Conservation (phyloP, 148 eudicot species). For the Diospyros kaki region DNA sequence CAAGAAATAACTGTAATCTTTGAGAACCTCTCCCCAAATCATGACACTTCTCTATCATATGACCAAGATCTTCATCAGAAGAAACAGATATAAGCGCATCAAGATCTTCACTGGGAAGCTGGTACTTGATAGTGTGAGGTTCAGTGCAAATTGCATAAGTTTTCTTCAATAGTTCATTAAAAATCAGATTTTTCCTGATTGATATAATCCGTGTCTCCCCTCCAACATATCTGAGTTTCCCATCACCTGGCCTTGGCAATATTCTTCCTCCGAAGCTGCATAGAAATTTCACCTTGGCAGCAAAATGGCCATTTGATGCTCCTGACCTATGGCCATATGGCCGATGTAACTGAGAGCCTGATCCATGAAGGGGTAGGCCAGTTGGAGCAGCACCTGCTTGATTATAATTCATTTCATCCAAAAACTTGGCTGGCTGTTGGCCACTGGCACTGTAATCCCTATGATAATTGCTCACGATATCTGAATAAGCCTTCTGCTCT, state of each 20-base stretch:
- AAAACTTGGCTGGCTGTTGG: constrained; percentile 31
- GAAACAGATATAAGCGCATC: constrained; percentile 93
- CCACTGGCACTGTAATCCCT: constrained; percentile 23
- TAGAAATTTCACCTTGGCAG: constrained; percentile 60
- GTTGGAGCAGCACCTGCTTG: constrained; percentile 28
- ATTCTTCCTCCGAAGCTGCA: constrained; percentile 95
- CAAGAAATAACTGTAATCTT: too few species aligned
- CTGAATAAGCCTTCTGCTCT: constrained; percentile 30
- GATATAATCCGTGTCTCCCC: constrained; percentile 83
- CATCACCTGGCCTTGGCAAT: constrained; percentile 82
- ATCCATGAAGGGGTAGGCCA: constrained; percentile 27
- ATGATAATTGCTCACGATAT: constrained; percentile 24
- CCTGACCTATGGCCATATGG: constrained; percentile 25
- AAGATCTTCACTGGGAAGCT: constrained; percentile 90
- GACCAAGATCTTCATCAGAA: constrained; percentile 77
- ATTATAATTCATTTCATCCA: constrained; percentile 25
- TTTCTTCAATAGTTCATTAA: constrained; percentile 62
- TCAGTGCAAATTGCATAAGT: constrained; percentile 61
- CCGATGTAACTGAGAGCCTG: constrained; percentile 31
- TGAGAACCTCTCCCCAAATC: constrained; percentile 61
- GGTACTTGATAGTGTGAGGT: constrained; percentile 65
- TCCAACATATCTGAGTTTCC: constrained; percentile 84
- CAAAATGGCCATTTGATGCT: too few species aligned
- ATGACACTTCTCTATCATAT: constrained; percentile 95
- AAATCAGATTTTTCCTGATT: constrained; percentile 60